Conservation (phyloP, 2,329 filamentous ascomycete genomes). For the Dryadomyces quercus-mongolicae region DNA sequence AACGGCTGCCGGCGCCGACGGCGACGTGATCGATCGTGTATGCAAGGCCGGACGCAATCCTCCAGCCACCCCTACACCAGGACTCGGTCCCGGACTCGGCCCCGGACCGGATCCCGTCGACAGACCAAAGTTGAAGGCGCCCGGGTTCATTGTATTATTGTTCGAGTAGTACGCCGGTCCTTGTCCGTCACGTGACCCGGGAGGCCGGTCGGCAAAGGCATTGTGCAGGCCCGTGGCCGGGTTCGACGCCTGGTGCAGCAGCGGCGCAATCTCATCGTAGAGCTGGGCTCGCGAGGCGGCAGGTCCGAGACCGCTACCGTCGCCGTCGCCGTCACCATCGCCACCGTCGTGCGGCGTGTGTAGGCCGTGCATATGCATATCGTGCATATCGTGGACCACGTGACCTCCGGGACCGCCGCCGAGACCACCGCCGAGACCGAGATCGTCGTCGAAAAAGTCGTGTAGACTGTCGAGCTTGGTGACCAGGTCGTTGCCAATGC, state of each 20-base stretch:
- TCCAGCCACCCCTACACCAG: constrained; percentile 12
- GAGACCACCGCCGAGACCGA: background rate
- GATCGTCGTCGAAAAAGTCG: constrained; percentile 67
- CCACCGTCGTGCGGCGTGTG: constrained; percentile 26
- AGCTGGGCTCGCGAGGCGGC: constrained; percentile 63
- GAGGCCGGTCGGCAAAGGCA: constrained; percentile 66
- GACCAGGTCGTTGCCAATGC: constrained; percentile 10
- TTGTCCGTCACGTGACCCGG: constrained; percentile 44
- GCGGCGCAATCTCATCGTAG: constrained; percentile 87
- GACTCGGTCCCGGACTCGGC: background rate
- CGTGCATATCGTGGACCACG: background rate
- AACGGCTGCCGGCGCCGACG: constrained; percentile 38
- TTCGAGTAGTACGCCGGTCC: constrained; percentile 13
- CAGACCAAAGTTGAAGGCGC: constrained; percentile 31
- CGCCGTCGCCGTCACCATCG: background rate
- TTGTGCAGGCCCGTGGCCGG: constrained; percentile 69
- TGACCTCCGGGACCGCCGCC: background rate
- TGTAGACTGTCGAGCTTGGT: constrained; percentile 65
- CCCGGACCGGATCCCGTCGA: background rate
- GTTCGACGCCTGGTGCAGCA: constrained; percentile 74
- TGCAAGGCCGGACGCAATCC: constrained; percentile 56
- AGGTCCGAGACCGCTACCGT: background rate
- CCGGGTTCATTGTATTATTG: constrained; percentile 48
- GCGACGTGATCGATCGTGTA: constrained; percentile 74
- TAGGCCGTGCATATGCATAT: constrained; percentile 14